phyloP scores from a whole-genome alignment of 805 yeast species.

The Ogataea pignaliae region DNA sequence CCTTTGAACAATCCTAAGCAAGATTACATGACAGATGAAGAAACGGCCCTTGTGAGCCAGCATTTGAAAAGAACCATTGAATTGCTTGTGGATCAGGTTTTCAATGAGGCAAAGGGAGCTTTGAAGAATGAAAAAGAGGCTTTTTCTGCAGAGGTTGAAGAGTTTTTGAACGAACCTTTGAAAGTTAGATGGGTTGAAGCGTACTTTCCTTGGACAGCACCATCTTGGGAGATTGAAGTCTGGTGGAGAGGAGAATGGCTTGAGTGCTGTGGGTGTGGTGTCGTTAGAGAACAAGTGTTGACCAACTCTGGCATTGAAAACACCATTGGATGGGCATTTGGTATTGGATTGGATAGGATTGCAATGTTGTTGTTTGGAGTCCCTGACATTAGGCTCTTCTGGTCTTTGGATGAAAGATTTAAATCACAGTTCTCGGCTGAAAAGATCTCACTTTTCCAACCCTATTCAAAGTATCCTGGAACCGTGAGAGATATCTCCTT shows the following conservation, averaged over 20 bases:
- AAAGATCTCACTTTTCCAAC: slow-evolving; percentile 66
- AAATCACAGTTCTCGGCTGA: slow-evolving; percentile 64
- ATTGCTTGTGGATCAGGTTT: slow-evolving; percentile 74
- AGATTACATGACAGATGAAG: slow-evolving; percentile 61
- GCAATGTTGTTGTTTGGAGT: slow-evolving; percentile 95
- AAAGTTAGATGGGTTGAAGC: slow-evolving; percentile 93
- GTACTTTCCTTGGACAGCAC: slow-evolving; percentile 97
- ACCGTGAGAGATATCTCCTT: slow-evolving; percentile 85
- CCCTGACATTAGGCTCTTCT: slow-evolving; percentile 90
- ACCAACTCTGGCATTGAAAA: slow-evolving; percentile 64
- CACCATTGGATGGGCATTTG: slow-evolving; percentile 95
- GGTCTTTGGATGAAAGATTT: slow-evolving; percentile 84
- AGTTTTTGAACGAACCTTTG: slow-evolving; percentile 66
- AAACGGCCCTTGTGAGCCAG: slow-evolving; percentile 61
- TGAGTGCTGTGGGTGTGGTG: slow-evolving; percentile 95
- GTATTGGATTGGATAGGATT: slow-evolving; percentile 88
- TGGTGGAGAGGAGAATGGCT: slow-evolving; percentile 99
- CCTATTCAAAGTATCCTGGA: slow-evolving; percentile 90
- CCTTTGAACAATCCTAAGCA: slow-evolving; percentile 73
- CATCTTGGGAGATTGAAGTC: slow-evolving; percentile 97
- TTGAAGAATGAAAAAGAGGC: slow-evolving; percentile 50
- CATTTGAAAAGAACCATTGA: slow-evolving; percentile 89
- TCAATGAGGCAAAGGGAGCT: slow-evolving; percentile 53
- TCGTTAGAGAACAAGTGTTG: slow-evolving; percentile 75
- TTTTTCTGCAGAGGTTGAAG: slow-evolving; percentile 46